Evolutionary conservation across 306 rosid species (phyloP), one percentile per base, ranked within the genome.

Genomic region (Ochetophila trinervis): DNA sequence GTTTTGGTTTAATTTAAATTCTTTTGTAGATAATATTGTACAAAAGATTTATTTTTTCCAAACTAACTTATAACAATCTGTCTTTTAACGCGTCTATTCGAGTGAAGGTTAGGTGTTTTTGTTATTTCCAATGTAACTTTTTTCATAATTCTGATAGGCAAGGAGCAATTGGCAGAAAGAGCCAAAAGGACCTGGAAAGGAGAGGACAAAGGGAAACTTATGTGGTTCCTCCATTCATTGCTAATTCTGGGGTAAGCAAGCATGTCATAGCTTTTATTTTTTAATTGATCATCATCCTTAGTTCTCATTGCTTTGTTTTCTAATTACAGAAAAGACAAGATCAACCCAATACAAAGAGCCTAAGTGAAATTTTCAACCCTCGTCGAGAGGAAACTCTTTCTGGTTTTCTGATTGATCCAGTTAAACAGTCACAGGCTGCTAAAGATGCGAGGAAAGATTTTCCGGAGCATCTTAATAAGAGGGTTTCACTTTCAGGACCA

Each of bases 401-500:
- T 54, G 88, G 96, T 55, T 75, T 75, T 63, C 58, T 80, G 53
- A 79, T 54, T 61, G 81, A 61, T 49, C 93, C 86, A 20, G 71
- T 72, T 20, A 82, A 84, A 70, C 84, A 75, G 36, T 52, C 82
- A 36, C 82, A 71, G 36, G 74, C 74, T 8, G 63, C 24, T 42
- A 75, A 76, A 68, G 88, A 82, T 21, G 24, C 11, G 18, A 80
- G 53, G 53, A 71, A 56, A 42, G 78, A 82, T 69, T 78, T 79
- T 50, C 56, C 78, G 0, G 84, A 80, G 60, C 80, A 78, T 67
- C 79, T 65, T n/a, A 56, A 48, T 51, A 76, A 67, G 69, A 77
- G 79, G 76, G 71, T 78, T 78, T 85, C 90, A 55, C 80, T 75
- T 62, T 92, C 98, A 14, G 98, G 98, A 37, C 91, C 89, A 47